Base-by-base conservation (phyloP, 2,329 filamentous ascomycete genomes). In the Lizonia empirigonia region DNA sequence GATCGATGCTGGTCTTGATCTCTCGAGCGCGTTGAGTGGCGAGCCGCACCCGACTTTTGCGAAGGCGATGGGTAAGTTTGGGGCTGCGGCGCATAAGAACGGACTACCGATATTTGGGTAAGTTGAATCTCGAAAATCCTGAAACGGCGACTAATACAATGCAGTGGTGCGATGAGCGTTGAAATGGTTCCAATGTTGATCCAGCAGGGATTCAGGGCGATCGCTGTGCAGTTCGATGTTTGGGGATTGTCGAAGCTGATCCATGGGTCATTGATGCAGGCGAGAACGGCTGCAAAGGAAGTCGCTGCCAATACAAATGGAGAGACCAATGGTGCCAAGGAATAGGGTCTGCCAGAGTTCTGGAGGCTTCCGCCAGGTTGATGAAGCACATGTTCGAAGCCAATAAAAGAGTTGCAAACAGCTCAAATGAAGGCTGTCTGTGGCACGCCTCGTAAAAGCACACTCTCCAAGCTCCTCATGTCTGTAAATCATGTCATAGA, bases 161-260 rank as follows among this genome's bases (percentile, higher is more conserved):
- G 19, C 16, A 64, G 60, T 50, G 63, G 55, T 46, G 63, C 58
- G 1, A 16, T 64, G 45, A 53, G 34, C 4, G 18, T 59, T 2
- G 59, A 64, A 1, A 51, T 58, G 50, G 41, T 66, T 26, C 63
- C 63, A 0, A 58, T 58, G 55, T 35, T 64, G 39, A 59, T 66
- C 10, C 57, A 67, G 30, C 51, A 49, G 10, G 63, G 64, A 1
- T 55, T 51, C 30, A 42, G 57, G 4, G 55, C 53, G 8, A 62
- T 67, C 40, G 60, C 48, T 16, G 60, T 66, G 33, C 53, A 61
- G n/a, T 65, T 65, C 19, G 63, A 65, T 50, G 53, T 62, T n/a
- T 66, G 64, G 64, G 60, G 53, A 1, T 42, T 64, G 18, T 53
- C 62, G 6, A 55, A 55, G 22, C 34, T 66, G 35, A 36, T 64